Evolutionary conservation across 192 early-diverging fungal species (phyloP).

Genomic region (Rhizophagus clarus): DNA sequence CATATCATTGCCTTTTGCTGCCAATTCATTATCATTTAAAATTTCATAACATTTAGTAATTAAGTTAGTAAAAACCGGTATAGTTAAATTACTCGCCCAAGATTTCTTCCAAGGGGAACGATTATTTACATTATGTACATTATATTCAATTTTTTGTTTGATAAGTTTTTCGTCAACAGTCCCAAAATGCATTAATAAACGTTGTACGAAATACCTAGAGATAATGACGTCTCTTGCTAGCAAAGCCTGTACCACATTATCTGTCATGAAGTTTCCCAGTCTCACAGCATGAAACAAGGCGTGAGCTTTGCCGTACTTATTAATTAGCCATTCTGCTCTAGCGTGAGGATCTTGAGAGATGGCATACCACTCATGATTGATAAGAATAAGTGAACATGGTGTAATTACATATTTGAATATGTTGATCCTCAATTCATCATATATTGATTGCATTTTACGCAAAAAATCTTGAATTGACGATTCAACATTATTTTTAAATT

Average conservation of each 20-base stretch:
- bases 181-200: constrained; percentile 13
- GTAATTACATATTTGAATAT: too few relatives aligned
- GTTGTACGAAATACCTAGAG: constrained; percentile 19
- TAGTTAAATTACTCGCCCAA: constrained; percentile 10
- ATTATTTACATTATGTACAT: not conserved
- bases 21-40: not conserved
- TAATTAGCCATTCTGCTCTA: constrained; percentile 1
- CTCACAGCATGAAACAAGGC: constrained; percentile 20
- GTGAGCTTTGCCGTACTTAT: constrained; percentile 6
- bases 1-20: constrained; percentile 16
- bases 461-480: too few relatives aligned
- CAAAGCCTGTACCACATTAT: not conserved
- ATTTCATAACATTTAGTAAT: not conserved
- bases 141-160: not conserved
- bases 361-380: too few relatives aligned
- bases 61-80: not conserved
- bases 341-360: not conserved
- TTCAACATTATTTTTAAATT: too few relatives aligned
- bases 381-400: too few relatives aligned
- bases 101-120: not conserved
- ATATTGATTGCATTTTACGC: too few relatives aligned
- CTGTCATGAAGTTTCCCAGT: not conserved
- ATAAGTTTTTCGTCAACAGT: not conserved
- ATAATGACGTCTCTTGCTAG: not conserved
- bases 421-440: not conserved